Conservation (phyloP, 805 yeast genomes). For the Pichia rugopelliculosa region DNA sequence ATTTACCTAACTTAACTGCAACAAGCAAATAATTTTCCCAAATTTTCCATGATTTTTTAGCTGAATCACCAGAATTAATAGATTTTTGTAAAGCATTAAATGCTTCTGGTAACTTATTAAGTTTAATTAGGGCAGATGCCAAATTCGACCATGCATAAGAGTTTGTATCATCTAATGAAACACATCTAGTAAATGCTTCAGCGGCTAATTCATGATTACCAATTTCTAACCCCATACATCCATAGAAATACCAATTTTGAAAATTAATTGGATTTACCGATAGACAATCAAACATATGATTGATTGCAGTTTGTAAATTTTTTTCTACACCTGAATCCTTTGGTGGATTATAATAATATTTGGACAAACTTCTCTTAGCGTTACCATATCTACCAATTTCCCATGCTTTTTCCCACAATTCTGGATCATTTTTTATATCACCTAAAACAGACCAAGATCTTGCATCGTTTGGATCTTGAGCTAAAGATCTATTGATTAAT, state of each 20-base stretch:
- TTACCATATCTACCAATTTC: constrained; percentile 70
- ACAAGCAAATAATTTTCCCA: constrained; percentile 84
- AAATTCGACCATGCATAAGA: constrained; percentile 88
- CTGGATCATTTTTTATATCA: constrained; percentile 72
- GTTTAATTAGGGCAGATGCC: constrained; percentile 65
- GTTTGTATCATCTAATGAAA: constrained; percentile 72
- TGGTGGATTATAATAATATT: constrained; percentile 64
- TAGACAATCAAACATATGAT: constrained; percentile 69
- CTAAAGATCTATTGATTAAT: constrained; percentile 48
- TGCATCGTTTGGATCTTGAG: constrained; percentile 62
- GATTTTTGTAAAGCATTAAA: constrained; percentile 81
- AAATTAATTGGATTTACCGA: constrained; percentile 63
- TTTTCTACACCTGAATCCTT: constrained; percentile 40
- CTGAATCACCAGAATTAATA: constrained; percentile 54
- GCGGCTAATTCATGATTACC: constrained; percentile 70
- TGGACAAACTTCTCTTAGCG: constrained; percentile 79
- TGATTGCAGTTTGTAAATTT: constrained; percentile 47
- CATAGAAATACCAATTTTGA: constrained; percentile 88
- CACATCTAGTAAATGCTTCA: constrained; percentile 88
- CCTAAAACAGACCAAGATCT: constrained; percentile 81
- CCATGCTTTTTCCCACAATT: constrained; percentile 84
- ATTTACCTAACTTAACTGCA: constrained; percentile 73
- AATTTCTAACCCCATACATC: constrained; percentile 78
- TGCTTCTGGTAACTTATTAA: constrained; percentile 67
- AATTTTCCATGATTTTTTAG: constrained; percentile 74